These are phyloP conservation scores for Paralagenidium karlingii DNA, from an alignment of 352 stramenopile species.

Conservation along the genomic window DNA sequence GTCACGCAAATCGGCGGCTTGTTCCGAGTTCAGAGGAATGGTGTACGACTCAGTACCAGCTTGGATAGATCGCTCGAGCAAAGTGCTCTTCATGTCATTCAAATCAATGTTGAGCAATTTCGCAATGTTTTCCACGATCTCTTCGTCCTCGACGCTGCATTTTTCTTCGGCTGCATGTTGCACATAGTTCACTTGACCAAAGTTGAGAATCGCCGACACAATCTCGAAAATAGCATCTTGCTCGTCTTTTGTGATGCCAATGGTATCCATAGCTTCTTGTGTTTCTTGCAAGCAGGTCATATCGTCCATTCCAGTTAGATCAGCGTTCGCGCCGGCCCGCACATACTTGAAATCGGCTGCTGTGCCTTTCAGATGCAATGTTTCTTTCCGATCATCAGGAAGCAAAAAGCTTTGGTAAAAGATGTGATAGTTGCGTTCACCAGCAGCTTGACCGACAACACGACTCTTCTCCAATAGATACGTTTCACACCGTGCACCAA, in stretches of 20 bases:
- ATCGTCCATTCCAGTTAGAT: conserved; percentile 59
- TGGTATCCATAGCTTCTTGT: conserved; percentile 79
- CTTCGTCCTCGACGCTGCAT: conserved; percentile 33
- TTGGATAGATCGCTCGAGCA: conserved; percentile 87
- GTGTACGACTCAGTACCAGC: conserved; percentile 88
- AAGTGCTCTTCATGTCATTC: conserved; percentile 67
- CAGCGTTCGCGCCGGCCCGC: conserved; percentile 27
- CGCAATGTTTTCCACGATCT: conserved; percentile 40
- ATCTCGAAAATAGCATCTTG: conserved; percentile 91
- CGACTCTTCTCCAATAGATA: conserved; percentile 97
- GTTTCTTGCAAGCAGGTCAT: conserved; percentile 67
- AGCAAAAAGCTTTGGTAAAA: conserved; percentile 93
- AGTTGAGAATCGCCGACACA: conserved; percentile 93
- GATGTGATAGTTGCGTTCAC: conserved; percentile 97
- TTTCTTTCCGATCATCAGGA: conserved; percentile 18
- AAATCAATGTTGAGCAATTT: conserved; percentile 45
- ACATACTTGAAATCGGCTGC: conserved; percentile 74
- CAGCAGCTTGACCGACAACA: conserved; percentile 79
- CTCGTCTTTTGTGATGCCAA: conserved; percentile 80
- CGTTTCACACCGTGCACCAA: conserved; percentile 67
- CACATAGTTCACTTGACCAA: conserved; percentile 92
- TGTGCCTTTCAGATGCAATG: conserved; percentile 43
- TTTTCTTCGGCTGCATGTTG: conserved; percentile 38
- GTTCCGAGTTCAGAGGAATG: conserved; percentile 79
- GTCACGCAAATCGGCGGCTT: conserved; percentile 87